Evolutionary conservation across 2,329 filamentous ascomycete genomes (phyloP), one percentile per base, ranked within the genome.

Genomic region (Cladosporium oxysporum): DNA sequence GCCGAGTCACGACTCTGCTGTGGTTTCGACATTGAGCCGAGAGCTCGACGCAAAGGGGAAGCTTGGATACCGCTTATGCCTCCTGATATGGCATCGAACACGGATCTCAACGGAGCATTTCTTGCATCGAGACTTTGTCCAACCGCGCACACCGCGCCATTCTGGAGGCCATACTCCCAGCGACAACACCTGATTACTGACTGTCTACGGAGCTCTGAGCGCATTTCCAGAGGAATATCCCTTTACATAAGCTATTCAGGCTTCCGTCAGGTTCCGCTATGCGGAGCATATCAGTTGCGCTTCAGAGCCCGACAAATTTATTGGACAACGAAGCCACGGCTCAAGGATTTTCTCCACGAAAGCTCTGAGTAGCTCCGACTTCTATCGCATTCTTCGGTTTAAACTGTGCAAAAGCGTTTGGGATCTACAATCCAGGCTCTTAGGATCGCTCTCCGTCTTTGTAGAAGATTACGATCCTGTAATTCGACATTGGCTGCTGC

Each of bases 311-410:
- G 5, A 21, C 37, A n/a, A 47, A 21, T 21, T 6, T 11, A 21
- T 8, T 47, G 41, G 41, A 12, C 41, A 10, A 47, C 41, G 41
- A 47, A 47, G 3, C 11, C n/a, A 47, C n/a, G 10, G 5, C 8
- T 6, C 53, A 7, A 33, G n/a, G 10, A n/a, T 21, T 5, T n/a
- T n/a, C 41, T 64, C 61, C 50, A 44, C 11, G 18, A 44, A 16
- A 55, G 50, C 50, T 57, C 61, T 57, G 50, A 64, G 35, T 55
- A 47, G 61, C 61, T 58, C 35, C 26, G 29, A 16, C 14, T 37
- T 2, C 8, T 5, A 35, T 23, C 23, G 53, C 37, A 61, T 35
- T 55, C 11, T 44, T 49, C 14, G 53, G 29, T 47, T 21, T 5
- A 12, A 1, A 12, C n/a, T 21, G 41, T 23, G 8, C 41, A 8